Conservation (phyloP, 2,329 filamentous ascomycete species). For the Penicillium sclerotiorum region DNA sequence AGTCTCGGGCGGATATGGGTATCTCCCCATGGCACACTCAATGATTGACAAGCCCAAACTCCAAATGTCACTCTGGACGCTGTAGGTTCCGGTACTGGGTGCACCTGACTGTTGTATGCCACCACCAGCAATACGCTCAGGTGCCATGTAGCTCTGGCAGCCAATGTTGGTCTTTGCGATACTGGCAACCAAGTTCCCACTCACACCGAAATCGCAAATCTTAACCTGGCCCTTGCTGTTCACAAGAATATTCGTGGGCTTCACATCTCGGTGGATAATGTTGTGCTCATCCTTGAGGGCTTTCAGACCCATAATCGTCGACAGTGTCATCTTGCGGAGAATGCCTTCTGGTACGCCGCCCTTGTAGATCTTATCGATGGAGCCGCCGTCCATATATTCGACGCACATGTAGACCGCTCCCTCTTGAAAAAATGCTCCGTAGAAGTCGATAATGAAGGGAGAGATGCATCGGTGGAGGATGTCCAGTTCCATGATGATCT, state of each 20-base stretch:
- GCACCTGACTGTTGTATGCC: constrained; percentile 72
- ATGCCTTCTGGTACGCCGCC: constrained; percentile 89
- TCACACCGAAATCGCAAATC: constrained; percentile 98
- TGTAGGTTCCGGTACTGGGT: constrained; percentile 82
- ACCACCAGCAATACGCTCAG: constrained; percentile 89
- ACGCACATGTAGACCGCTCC: constrained; percentile 99
- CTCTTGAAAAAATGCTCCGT: constrained; percentile 98
- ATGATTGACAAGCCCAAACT: constrained; percentile 92
- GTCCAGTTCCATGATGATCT: constrained; percentile 96
- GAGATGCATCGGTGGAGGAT: constrained; percentile 93
- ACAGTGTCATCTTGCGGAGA: constrained; percentile 84
- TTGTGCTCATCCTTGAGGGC: constrained; percentile 96
- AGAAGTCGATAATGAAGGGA: constrained; percentile 97
- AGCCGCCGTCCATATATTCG: constrained; percentile 98
- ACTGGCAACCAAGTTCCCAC: constrained; percentile 92
- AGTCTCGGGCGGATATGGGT: constrained; percentile 95
- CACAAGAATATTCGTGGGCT: constrained; percentile 96
- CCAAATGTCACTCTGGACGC: constrained; percentile 98
- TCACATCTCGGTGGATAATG: constrained; percentile 98
- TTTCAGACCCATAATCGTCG: constrained; percentile 89
- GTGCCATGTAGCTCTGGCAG: constrained; percentile 99
- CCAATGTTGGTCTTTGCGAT: constrained; percentile 99
- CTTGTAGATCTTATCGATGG: constrained; percentile 91
- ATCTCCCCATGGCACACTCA: constrained; percentile 90
- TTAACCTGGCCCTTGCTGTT: constrained; percentile 92